Conservation (phyloP, 257 asterid species). For the Petrea volubilis region DNA sequence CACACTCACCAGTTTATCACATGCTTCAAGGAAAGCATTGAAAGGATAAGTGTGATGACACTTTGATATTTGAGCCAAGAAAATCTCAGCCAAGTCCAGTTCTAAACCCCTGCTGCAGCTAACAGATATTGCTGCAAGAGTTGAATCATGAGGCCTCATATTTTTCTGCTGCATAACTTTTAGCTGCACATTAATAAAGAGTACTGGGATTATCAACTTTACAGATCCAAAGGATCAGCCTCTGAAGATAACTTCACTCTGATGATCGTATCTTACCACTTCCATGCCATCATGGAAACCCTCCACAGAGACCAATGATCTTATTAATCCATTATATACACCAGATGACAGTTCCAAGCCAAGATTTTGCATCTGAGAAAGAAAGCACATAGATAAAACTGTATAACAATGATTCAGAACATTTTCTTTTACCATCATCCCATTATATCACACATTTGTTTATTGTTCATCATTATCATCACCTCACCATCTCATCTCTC, state of each 20-base stretch:
- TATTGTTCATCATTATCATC: not conserved
- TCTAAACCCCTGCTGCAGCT: conserved; percentile 73
- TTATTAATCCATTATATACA: conserved; percentile 66
- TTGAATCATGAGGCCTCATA: conserved; percentile 69
- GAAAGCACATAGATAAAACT: conserved; percentile 16
- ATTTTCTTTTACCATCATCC: not conserved
- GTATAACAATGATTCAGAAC: not conserved
- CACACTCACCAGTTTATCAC: conserved; percentile 68
- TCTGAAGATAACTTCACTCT: conserved; percentile 11
- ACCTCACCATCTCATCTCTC: not conserved
- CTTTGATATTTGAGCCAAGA: conserved; percentile 55
- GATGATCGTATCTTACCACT: conserved; percentile 53
- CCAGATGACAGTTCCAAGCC: conserved; percentile 68
- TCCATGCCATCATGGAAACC: conserved; percentile 63
- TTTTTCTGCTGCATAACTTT: conserved; percentile 69
- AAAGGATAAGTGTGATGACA: conserved; percentile 43
- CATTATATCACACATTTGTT: not conserved
- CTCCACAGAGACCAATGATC: conserved; percentile 55
- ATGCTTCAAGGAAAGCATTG: conserved; percentile 81
- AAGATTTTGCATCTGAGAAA: conserved; percentile 74
- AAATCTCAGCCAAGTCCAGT: conserved; percentile 74
- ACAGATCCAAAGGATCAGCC: conserved; percentile 11
- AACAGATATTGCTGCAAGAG: conserved; percentile 70
- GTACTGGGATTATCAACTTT: conserved; percentile 15
- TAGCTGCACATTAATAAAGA: conserved; percentile 56